Base-by-base conservation (phyloP, 495 filamentous ascomycete genomes). In the Pyrenula aspistea region DNA sequence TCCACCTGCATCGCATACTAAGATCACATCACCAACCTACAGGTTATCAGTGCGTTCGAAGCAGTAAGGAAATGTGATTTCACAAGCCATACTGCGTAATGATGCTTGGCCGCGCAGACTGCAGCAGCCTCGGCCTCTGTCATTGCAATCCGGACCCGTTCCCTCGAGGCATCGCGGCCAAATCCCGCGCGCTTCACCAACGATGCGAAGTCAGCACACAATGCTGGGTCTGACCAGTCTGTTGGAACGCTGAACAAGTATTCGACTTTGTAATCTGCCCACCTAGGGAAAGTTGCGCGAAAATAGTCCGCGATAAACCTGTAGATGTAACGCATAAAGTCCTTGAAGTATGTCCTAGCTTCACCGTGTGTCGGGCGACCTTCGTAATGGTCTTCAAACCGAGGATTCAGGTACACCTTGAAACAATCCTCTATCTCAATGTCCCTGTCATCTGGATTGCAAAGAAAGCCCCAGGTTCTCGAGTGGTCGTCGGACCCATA, bases 71-170 rank as follows among this genome's bases (percentile, higher is more conserved):
- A n/a, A n/a, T n/a, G n/a, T n/a, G n/a, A n/a, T n/a, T n/a, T n/a
- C n/a, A n/a, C n/a, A n/a, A n/a, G n/a, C n/a, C n/a, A n/a, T n/a
- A n/a, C n/a, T n/a, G n/a, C n/a, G n/a, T n/a, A n/a, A n/a, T n/a
- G 48, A 52, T 71, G 69, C 15, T 65, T 67, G 0, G 67, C 68
- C 0, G 75, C 71, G 62, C 77, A 75, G 0, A 85, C 81, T 12
- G 84, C 84, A 8, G 83, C 83, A 2, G 83, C 83, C 63, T 87
- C 83, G 2, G 83, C 82, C 63, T 87, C 84, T 0, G 84, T 87
- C 15, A 86, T 63, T n/a, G 80, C 80, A 49, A 87, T 81, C n/a
- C 59, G 63, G 1, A 76, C 77, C 2, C 64, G 67, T 63, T 84
- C 78, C 15, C 64, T 65, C 0, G 57, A 54, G 1, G 69, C 69